These are phyloP conservation scores for Rhizodiscina lignyota DNA, from an alignment of 495 filamentous ascomycete genomes.

Conservation along the genomic window DNA sequence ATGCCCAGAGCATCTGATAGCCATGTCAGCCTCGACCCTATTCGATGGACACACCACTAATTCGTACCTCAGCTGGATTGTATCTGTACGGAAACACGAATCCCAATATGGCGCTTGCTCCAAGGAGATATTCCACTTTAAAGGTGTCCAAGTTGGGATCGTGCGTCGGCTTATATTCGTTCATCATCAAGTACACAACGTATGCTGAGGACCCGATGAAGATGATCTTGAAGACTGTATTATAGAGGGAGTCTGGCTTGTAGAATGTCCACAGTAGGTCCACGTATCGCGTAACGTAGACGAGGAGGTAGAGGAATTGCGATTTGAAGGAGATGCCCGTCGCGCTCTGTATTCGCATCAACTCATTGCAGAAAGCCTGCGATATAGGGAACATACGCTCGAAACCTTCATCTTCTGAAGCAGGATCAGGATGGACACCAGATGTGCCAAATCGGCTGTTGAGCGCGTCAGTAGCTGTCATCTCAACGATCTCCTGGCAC, in stretches of 20 bases:
- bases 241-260: slow-evolving; percentile 49
- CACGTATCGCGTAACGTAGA: slow-evolving; percentile 86
- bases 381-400: slow-evolving; percentile 44
- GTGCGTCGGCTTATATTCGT: slow-evolving; percentile 88
- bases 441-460: slow-evolving; percentile 82
- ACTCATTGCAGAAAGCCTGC: slow-evolving; percentile 6
- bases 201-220: slow-evolving; percentile 83
- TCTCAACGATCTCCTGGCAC: neutral
- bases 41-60: too few species aligned
- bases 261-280: slow-evolving; percentile 81
- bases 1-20: slow-evolving; percentile 79
- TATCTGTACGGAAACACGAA: slow-evolving; percentile 75
- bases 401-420: slow-evolving; percentile 89
- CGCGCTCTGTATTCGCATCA: slow-evolving; percentile 50
- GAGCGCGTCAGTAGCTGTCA: neutral
- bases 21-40: slow-evolving; percentile 7
- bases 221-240: slow-evolving; percentile 86
- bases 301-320: slow-evolving; percentile 80
- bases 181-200: slow-evolving; percentile 92
- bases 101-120: slow-evolving; percentile 57
- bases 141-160: slow-evolving; percentile 94
- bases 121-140: slow-evolving; percentile 83
- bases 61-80: slow-evolving; percentile 39
- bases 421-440: slow-evolving; percentile 85
- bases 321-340: slow-evolving; percentile 97